phyloP scores from a whole-genome alignment of 148 eudicot genomes.

The Polygonum aviculare region DNA sequence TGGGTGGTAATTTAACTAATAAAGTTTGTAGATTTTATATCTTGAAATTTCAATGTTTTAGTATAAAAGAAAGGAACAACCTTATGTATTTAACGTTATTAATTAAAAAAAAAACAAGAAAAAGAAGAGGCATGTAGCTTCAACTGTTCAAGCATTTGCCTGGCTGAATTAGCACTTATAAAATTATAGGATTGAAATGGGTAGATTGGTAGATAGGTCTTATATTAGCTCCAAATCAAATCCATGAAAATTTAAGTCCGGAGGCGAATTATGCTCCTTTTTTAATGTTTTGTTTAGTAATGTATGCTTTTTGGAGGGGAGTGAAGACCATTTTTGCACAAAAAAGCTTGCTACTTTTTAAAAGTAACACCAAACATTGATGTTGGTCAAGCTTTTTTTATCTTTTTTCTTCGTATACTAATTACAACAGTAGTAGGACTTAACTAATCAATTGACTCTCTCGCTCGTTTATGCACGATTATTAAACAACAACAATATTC shows the following conservation, averaged over 20 bases:
- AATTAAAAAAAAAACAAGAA: background rate
- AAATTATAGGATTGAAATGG: background rate
- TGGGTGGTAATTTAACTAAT: background rate
- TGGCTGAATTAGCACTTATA: background rate
- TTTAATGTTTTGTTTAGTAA: too few relatives aligned
- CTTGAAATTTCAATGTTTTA: too few relatives aligned
- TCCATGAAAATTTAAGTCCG: background rate
- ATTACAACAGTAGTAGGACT: background rate
- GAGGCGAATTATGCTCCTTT: background rate
- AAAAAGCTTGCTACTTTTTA: slow-evolving; percentile 8
- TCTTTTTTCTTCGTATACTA: background rate
- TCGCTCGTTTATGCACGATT: background rate
- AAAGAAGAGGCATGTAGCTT: background rate
- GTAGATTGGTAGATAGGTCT: slow-evolving; percentile 2
- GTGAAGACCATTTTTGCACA: slow-evolving; percentile 8
- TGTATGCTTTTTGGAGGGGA: slow-evolving; percentile 1
- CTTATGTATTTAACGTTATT: background rate
- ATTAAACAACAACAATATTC: background rate
- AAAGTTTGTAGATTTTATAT: background rate
- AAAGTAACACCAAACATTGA: slow-evolving; percentile 9
- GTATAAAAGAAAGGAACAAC: background rate
- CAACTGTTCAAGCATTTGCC: background rate
- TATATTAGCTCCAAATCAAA: background rate
- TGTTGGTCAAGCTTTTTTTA: background rate
- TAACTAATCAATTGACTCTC: slow-evolving; percentile 2